Percentiles rank a stretch among this genome's conserved stretches.
These are phyloP conservation scores for Tricholoma saponaceum DNA, from an alignment of 768 basidiomycete genomes.

Conservation along the genomic window DNA sequence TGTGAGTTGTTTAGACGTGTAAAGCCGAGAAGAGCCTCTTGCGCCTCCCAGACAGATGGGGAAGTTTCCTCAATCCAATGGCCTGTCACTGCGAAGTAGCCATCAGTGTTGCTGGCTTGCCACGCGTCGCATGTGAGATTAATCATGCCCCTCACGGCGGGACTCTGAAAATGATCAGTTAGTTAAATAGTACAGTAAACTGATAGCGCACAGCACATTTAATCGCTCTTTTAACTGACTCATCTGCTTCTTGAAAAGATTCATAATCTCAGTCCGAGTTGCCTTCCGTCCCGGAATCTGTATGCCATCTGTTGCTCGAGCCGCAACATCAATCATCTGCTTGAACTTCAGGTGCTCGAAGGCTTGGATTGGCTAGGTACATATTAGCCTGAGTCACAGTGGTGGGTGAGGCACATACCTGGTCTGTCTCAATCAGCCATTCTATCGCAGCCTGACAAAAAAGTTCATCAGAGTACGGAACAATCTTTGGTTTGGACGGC, in stretches of 20 bases:
- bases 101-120: conserved; percentile 34
- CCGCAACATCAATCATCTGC: background rate
- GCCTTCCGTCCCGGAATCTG: conserved; percentile 26
- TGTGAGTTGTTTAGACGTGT: conserved; percentile 33
- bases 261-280: conserved; percentile 24
- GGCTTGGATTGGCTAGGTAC: background rate
- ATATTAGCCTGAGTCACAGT: too few species aligned
- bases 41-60: conserved; percentile 21
- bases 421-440: background rate
- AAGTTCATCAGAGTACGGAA: background rate
- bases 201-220: background rate
- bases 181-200: too few species aligned
- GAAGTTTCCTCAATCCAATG: conserved; percentile 33
- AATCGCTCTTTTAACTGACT: background rate
- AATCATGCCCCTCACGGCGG: conserved; percentile 9
- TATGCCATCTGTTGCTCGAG: conserved; percentile 29
- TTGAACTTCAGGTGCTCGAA: background rate
- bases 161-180: background rate
- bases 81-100: conserved; percentile 35
- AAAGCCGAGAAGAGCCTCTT: conserved; percentile 32
- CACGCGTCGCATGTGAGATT: conserved; percentile 36
- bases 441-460: background rate
- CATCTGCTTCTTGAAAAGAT: conserved; percentile 22
- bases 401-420: background rate
- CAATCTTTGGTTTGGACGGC: background rate